phyloP scores from a whole-genome alignment of 78 protist genomes.

The Anaeramoeba flamelloides region DNA sequence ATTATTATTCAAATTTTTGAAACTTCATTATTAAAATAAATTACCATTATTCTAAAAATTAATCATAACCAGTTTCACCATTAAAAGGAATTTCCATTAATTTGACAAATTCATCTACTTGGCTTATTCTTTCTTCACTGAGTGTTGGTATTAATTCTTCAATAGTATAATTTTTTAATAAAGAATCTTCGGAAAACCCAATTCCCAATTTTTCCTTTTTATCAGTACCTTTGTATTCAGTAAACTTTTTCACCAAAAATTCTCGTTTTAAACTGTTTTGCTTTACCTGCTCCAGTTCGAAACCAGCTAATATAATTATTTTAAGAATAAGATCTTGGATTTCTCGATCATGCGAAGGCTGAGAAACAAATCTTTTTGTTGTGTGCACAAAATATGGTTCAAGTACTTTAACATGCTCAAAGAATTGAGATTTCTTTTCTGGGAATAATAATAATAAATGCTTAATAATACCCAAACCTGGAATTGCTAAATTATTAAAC shows the following conservation, averaged over 20 bases:
- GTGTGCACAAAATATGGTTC: neutral
- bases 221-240: neutral
- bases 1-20: no score
- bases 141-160: neutral
- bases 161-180: neutral
- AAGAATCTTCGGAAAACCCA: neutral
- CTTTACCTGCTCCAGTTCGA: neutral
- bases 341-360: neutral
- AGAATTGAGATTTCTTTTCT: neutral
- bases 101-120: neutral
- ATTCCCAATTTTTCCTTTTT: neutral
- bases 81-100: neutral
- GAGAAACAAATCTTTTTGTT: neutral
- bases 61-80: neutral
- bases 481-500: neutral
- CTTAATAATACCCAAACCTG: neutral
- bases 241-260: neutral
- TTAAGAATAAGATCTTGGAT: neutral
- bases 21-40: no score
- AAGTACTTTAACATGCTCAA: neutral
- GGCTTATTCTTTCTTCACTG: neutral
- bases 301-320: neutral
- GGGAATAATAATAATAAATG: neutral
- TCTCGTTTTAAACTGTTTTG: neutral
- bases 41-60: no score